These are phyloP conservation scores for Astrothelium macrocarpum DNA, from an alignment of 495 filamentous ascomycete genomes.

Conservation along the genomic window DNA sequence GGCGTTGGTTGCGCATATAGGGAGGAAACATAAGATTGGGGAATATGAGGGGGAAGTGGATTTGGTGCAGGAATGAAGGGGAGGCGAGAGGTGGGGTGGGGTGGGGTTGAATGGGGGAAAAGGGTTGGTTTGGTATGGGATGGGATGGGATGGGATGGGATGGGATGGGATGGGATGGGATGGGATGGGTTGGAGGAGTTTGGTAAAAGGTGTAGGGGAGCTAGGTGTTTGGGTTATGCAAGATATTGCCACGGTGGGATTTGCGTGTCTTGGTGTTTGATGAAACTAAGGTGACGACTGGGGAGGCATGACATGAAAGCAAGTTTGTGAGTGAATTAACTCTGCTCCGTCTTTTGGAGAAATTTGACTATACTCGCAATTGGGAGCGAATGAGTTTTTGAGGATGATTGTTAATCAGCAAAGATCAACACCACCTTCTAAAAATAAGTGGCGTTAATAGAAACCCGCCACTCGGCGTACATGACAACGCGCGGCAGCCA, in stretches of 20 bases:
- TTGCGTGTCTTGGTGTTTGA: background rate
- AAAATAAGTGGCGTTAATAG: background rate
- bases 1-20: slow-evolving; percentile 24
- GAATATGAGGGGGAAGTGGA: slow-evolving; percentile 24
- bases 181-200: too few species aligned
- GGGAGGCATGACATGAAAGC: background rate
- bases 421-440: background rate
- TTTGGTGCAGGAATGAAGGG: slow-evolving; percentile 6
- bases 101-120: background rate
- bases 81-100: background rate
- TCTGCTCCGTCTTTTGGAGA: background rate
- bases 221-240: too few species aligned
- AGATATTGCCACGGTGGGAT: background rate
- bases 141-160: too few species aligned
- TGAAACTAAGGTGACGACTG: background rate
- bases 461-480: background rate
- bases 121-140: background rate
- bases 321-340: background rate
- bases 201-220: too few species aligned
- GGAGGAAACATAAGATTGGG: slow-evolving; percentile 18
- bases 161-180: too few species aligned
- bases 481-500: background rate
- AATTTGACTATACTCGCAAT: background rate
- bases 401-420: background rate
- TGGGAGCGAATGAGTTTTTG: background rate